These are phyloP conservation scores for Cytospora schulzeri DNA, from an alignment of 2,329 filamentous ascomycete genomes.

Conservation along the genomic window DNA sequence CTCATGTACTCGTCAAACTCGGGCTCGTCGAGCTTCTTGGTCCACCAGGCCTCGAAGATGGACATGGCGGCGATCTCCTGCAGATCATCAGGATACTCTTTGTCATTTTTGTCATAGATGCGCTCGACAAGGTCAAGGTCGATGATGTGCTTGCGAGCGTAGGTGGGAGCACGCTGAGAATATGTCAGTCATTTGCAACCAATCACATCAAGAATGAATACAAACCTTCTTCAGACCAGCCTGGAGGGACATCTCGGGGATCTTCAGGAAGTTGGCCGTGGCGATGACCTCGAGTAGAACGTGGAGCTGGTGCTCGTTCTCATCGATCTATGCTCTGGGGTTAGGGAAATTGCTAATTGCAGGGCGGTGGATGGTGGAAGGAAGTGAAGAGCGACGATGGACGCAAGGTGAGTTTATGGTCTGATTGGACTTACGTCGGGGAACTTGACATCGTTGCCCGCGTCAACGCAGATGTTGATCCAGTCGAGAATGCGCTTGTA, in stretches of 20 bases:
- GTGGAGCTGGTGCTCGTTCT: conserved; percentile 19
- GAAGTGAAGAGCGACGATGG: not conserved
- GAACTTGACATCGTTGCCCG: conserved; percentile 28
- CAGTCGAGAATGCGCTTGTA: conserved; percentile 24
- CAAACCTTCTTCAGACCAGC: conserved; percentile 23
- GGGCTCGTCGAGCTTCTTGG: conserved; percentile 16
- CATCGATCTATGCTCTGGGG: conserved; percentile 1
- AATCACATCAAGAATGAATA: not conserved
- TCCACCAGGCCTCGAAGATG: conserved; percentile 28
- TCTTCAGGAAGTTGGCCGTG: conserved; percentile 19
- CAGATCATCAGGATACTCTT: conserved; percentile 16
- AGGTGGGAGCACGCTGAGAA: conserved; percentile 14
- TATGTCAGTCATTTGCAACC: not conserved
- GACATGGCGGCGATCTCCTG: conserved; percentile 24
- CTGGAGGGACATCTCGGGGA: conserved; percentile 27
- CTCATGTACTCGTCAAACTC: conserved; percentile 23
- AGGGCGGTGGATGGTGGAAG: not conserved
- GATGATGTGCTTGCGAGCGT: conserved; percentile 23
- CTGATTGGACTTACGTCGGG: conserved; percentile 14
- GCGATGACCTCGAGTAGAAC: conserved; percentile 22
- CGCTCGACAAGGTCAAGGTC: conserved; percentile 15
- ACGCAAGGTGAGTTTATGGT: not conserved
- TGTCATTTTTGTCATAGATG: conserved; percentile 14
- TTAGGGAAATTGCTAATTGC: not conserved
- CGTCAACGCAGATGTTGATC: conserved; percentile 25